Conservation (phyloP, 768 basidiomycete genomes). For the Solioccasus polychromus region DNA sequence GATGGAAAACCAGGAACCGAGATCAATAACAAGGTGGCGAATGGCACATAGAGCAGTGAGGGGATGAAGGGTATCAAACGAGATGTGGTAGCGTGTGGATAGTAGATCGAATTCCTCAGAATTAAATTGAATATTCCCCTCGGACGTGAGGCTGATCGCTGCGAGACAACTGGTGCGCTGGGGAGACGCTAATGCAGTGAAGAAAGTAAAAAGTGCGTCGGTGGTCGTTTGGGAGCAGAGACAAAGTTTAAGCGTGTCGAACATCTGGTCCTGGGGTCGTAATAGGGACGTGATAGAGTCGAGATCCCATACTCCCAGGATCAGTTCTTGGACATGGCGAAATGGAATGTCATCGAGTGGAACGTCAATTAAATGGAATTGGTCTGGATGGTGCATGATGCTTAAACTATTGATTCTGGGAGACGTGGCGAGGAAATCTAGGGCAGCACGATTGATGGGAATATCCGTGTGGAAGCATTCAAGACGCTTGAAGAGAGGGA, state of each 20-base stretch:
- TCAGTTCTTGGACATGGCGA: background rate
- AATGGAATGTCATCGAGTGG: background rate
- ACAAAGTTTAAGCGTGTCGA: slow-evolving; percentile 5
- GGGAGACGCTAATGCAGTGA: too few relatives aligned
- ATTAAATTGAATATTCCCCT: too few relatives aligned
- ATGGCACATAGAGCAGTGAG: too few relatives aligned
- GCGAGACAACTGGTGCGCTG: too few relatives aligned
- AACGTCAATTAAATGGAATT: background rate
- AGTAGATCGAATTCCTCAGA: too few relatives aligned
- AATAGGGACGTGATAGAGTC: slow-evolving; percentile 7
- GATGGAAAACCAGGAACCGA: too few relatives aligned
- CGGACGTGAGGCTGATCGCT: too few relatives aligned
- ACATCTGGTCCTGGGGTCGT: slow-evolving; percentile 4
- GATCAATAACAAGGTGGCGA: too few relatives aligned
- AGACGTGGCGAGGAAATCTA: slow-evolving; percentile 3
- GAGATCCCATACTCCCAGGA: slow-evolving; percentile 3
- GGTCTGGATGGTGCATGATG: background rate
- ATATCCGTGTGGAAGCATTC: background rate
- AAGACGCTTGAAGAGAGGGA: background rate
- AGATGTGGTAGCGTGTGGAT: too few relatives aligned
- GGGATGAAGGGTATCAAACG: too few relatives aligned
- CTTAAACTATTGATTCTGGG: slow-evolving; percentile 11
- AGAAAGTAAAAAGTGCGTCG: background rate
- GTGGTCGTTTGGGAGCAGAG: background rate
- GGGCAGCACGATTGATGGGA: slow-evolving; percentile 1